Evolutionary conservation across 148 eudicot genomes (phyloP).

Genomic region (Spergularia marina): DNA sequence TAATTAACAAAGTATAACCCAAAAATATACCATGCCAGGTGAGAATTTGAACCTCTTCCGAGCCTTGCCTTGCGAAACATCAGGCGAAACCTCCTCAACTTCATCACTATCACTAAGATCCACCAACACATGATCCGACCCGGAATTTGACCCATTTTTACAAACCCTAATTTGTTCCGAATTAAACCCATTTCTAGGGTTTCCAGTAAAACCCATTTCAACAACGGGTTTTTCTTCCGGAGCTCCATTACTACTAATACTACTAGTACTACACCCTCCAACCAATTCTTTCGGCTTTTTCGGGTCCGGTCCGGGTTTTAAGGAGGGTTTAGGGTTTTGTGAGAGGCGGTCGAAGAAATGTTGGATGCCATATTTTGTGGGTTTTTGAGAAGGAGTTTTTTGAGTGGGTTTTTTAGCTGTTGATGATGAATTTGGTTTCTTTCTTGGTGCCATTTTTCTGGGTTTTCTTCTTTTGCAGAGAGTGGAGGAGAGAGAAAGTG

Average conservation of each 20-base stretch:
- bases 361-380: conserved; percentile 80
- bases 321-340: conserved; percentile 21
- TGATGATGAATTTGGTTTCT: conserved; percentile 43
- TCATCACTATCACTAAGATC: conserved; percentile 32
- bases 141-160: conserved; percentile 7
- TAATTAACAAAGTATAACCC: not conserved
- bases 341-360: conserved; percentile 88
- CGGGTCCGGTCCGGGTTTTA: conserved; percentile 1
- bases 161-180: conserved; percentile 19
- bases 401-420: conserved; percentile 56
- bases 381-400: conserved; percentile 47
- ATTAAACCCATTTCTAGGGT: conserved; percentile 12
- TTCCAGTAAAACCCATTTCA: not conserved
- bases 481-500: not conserved
- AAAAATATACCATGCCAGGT: conserved; percentile 80
- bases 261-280: not conserved
- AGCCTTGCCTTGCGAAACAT: conserved; percentile 40
- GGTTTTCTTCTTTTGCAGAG: not conserved
- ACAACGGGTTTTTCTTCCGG: not conserved
- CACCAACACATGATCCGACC: conserved; percentile 30
- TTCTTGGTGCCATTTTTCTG: conserved; percentile 63
- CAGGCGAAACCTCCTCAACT: conserved; percentile 57
- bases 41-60: conserved; percentile 86
- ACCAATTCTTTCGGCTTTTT: not conserved
- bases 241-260: not conserved